Conservation (phyloP, 2,329 filamentous ascomycete species). For the Teratosphaeria nubilosa region DNA sequence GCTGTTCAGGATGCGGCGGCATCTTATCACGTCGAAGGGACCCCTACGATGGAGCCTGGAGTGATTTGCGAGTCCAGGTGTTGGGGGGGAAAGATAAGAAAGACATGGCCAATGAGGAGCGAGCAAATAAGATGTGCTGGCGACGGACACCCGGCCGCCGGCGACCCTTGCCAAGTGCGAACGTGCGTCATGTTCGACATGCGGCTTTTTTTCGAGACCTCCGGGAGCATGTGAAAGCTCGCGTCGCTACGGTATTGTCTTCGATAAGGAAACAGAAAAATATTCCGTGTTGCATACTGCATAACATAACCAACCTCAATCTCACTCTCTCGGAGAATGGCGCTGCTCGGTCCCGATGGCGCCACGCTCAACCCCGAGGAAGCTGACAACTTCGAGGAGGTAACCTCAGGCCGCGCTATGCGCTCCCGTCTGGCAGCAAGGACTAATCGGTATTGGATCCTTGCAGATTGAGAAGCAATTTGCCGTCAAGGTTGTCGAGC, state of each 20-base stretch:
- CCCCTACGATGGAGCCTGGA: no score
- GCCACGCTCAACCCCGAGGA: conserved; percentile 39
- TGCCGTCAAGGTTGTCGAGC: conserved; percentile 92
- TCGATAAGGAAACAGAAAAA: neutral
- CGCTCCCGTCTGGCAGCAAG: neutral
- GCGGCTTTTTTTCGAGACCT: neutral
- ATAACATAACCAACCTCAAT: neutral
- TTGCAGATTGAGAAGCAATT: conserved; percentile 91
- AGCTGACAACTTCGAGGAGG: conserved; percentile 48
- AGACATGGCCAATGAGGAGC: neutral
- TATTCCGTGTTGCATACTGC: neutral
- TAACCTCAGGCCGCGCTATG: neutral
- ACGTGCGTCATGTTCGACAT: neutral
- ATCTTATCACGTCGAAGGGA: neutral
- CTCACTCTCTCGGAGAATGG: conserved; percentile 8
- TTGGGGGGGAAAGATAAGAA: neutral
- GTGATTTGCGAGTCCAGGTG: neutral
- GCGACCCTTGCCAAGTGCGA: neutral
- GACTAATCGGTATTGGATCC: neutral
- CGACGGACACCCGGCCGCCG: neutral
- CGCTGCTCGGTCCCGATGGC: conserved; percentile 14
- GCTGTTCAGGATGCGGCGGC: neutral
- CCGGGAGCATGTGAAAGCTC: neutral
- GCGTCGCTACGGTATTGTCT: neutral
- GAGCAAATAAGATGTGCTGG: neutral